These are phyloP conservation scores for Blechomonas ayalai DNA, from an alignment of 208 protist species.

Conservation along the genomic window DNA sequence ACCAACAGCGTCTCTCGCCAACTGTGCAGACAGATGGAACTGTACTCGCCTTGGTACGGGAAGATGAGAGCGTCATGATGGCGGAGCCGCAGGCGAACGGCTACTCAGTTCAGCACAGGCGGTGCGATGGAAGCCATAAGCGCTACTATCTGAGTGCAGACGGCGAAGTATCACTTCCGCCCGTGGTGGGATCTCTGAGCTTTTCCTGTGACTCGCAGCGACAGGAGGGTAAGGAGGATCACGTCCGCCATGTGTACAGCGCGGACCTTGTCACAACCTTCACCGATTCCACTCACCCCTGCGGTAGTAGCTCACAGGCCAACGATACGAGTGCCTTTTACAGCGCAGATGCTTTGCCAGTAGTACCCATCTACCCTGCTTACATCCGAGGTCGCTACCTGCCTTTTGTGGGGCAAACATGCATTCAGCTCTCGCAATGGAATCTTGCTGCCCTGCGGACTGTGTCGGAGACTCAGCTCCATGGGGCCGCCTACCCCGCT, in stretches of 20 bases:
- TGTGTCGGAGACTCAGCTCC: not conserved
- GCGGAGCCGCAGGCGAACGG: slow-evolving; percentile 22
- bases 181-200: slow-evolving; percentile 14
- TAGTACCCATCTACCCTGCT: slow-evolving; percentile 6
- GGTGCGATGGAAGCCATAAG: slow-evolving; percentile 15
- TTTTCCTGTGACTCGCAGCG: slow-evolving; percentile 5
- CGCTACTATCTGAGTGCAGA: slow-evolving; percentile 25
- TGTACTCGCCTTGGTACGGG: slow-evolving; percentile 52
- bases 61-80: slow-evolving; percentile 53
- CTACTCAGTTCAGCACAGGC: slow-evolving; percentile 49
- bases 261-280: too few species aligned
- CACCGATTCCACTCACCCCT: too few species aligned
- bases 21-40: not conserved
- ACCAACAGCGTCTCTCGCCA: not conserved
- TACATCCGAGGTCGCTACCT: slow-evolving; percentile 21
- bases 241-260: too few species aligned
- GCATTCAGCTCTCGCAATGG: slow-evolving; percentile 44
- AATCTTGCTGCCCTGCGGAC: slow-evolving; percentile 21
- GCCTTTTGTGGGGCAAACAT: slow-evolving; percentile 16
- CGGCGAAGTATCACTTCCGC: slow-evolving; percentile 22
- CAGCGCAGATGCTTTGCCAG: not conserved
- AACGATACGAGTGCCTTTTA: too few species aligned
- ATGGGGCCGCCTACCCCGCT: not conserved
- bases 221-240: too few species aligned
- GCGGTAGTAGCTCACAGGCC: too few species aligned